Conservation (phyloP, 2,329 filamentous ascomycete genomes). For the Paecilomyces niveus region DNA sequence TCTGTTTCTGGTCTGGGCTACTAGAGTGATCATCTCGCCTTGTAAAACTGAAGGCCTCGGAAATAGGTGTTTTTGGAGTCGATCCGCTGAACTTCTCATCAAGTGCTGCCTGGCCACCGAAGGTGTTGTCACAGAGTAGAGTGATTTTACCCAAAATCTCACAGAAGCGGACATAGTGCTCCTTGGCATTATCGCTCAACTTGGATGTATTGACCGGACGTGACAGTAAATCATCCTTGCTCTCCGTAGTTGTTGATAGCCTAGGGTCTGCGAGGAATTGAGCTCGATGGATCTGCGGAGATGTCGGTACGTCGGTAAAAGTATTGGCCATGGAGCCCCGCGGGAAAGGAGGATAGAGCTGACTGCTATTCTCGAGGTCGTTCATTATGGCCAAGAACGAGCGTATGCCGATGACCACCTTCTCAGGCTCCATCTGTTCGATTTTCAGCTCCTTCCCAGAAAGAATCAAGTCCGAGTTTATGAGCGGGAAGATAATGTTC, state of each 20-base stretch:
- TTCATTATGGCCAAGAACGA: conserved; percentile 90
- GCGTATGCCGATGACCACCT: conserved; percentile 93
- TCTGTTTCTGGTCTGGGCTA: conserved; percentile 76
- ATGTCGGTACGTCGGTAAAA: conserved; percentile 29
- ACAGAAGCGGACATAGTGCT: conserved; percentile 86
- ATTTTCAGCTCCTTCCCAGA: conserved; percentile 72
- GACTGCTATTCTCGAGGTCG: conserved; percentile 79
- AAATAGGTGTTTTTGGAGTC: conserved; percentile 87
- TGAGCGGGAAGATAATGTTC: conserved; percentile 85
- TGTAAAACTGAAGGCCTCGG: conserved; percentile 87
- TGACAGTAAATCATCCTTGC: conserved; percentile 23
- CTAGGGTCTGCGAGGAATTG: conserved; percentile 31
- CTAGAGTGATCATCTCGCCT: conserved; percentile 71
- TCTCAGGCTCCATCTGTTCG: conserved; percentile 89
- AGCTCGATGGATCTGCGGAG: conserved; percentile 27
- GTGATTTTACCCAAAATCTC: conserved; percentile 94
- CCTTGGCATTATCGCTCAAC: conserved; percentile 69
- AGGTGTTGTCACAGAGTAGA: conserved; percentile 91
- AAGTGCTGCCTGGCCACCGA: conserved; percentile 88
- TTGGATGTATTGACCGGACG: conserved; percentile 52
- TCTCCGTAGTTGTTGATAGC: conserved; percentile 15
- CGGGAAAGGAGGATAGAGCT: conserved; percentile 75
- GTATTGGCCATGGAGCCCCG: conserved; percentile 45
- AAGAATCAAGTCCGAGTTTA: conserved; percentile 84
- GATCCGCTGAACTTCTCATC: conserved; percentile 90